Conservation (phyloP, 441 rosid species). For the Eutrema salsugineum region DNA sequence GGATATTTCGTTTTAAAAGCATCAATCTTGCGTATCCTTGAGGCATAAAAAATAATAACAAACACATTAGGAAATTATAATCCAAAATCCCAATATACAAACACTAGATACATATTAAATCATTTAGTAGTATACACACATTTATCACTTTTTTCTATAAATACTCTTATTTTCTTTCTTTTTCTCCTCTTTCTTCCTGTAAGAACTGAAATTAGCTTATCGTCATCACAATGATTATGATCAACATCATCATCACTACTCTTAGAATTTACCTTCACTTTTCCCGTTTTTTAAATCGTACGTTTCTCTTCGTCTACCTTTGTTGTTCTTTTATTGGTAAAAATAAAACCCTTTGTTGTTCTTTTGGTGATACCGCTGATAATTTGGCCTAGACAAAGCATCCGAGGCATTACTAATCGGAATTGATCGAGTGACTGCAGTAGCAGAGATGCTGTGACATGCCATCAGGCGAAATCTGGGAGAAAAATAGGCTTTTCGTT, state of each 20-base stretch:
- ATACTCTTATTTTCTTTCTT: slow-evolving; percentile 25
- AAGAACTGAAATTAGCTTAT: slow-evolving; percentile 30
- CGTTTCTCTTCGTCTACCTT: not conserved
- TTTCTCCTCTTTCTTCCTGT: slow-evolving; percentile 45
- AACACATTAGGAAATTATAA: not conserved
- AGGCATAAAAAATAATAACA: not conserved
- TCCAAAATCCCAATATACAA: slow-evolving; percentile 2
- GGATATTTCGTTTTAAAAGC: no score
- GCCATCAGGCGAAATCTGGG: no score
- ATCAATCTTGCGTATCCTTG: slow-evolving; percentile 12
- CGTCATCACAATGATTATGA: not conserved
- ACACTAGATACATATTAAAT: not conserved
- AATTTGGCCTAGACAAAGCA: slow-evolving; percentile 68
- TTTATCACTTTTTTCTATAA: slow-evolving; percentile 14
- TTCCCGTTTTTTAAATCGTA: slow-evolving; percentile 21
- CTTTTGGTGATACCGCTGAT: slow-evolving; percentile 30
- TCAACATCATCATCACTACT: not conserved
- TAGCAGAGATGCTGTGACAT: no score
- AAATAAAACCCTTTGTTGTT: slow-evolving; percentile 18
- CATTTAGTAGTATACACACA: not conserved
- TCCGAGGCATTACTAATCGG: no score
- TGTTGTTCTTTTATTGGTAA: slow-evolving; percentile 31
- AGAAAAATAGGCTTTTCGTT: no score
- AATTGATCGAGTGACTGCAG: no score
- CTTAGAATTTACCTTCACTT: slow-evolving; percentile 23